Percentiles rank a stretch among this genome's conserved stretches.
Conservation (phyloP, 73 alveolate species). For the Breviolum minutum region DNA sequence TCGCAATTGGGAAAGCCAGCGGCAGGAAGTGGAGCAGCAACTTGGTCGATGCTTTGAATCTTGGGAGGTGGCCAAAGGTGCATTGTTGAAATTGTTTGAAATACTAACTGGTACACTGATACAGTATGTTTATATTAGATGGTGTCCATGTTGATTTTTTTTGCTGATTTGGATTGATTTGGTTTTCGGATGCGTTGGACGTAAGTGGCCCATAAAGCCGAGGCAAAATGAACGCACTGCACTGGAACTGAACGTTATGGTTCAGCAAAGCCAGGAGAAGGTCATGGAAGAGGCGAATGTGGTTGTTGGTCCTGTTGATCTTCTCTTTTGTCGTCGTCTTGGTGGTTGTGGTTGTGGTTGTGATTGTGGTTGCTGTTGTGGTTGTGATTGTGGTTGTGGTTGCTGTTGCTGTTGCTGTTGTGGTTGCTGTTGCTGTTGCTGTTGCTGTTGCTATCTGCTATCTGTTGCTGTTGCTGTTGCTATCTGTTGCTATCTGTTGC, state of each 20-base stretch:
- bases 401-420: too few relatives aligned
- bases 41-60: background rate
- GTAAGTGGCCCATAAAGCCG: background rate
- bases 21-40: conserved; percentile 46
- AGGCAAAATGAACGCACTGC: conserved; percentile 89
- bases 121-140: background rate
- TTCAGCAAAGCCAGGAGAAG: conserved; percentile 93
- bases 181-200: background rate
- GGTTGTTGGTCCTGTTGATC: too few relatives aligned
- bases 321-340: background rate
- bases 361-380: too few relatives aligned
- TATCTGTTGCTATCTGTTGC: too few relatives aligned
- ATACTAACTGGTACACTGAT: background rate
- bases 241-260: conserved; percentile 57
- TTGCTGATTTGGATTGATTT: background rate
- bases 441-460: background rate
- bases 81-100: background rate
- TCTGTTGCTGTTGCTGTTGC: background rate
- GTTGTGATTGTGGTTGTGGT: too few relatives aligned
- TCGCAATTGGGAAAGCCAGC: conserved; percentile 87
- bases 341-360: background rate
- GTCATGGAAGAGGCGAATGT: conserved; percentile 56
- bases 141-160: background rate
- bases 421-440: too few relatives aligned
- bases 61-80: background rate